A percentile compares a stretch with the other conserved stretches of the same genome.
These are phyloP conservation scores for Bipolaris victoriae DNA, from an alignment of 2,329 filamentous ascomycete genomes.

Conservation along the genomic window DNA sequence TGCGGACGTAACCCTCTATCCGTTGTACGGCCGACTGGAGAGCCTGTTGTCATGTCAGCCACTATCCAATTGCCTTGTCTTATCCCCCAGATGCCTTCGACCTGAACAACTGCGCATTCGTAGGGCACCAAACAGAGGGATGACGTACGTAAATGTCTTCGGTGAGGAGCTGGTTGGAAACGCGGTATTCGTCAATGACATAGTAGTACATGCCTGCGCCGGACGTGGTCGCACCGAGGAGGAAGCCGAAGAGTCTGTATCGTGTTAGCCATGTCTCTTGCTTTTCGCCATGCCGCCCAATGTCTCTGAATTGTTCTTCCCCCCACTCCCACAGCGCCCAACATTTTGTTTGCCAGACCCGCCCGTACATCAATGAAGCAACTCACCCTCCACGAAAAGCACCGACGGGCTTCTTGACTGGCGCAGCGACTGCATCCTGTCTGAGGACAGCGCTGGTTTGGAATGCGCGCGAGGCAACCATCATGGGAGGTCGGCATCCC, in stretches of 20 bases:
- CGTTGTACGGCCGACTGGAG: slow-evolving; percentile 86
- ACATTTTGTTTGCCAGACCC: neutral
- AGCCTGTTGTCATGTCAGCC: slow-evolving; percentile 56
- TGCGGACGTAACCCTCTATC: slow-evolving; percentile 81
- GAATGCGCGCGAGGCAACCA: slow-evolving; percentile 43
- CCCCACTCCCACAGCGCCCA: neutral
- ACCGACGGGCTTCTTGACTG: slow-evolving; percentile 70
- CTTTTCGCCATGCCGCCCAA: neutral
- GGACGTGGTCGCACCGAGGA: slow-evolving; percentile 80
- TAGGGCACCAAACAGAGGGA: neutral
- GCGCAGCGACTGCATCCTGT: slow-evolving; percentile 46
- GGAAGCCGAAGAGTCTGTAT: slow-evolving; percentile 84
- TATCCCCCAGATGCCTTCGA: neutral
- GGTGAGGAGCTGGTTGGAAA: slow-evolving; percentile 88
- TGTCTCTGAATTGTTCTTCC: neutral
- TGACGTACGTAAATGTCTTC: slow-evolving; percentile 92
- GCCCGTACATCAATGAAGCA: neutral
- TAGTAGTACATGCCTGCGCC: slow-evolving; percentile 89
- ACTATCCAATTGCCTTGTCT: neutral
- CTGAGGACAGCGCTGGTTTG: slow-evolving; percentile 47
- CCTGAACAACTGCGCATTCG: neutral
- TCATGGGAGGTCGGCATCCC: slow-evolving; percentile 25
- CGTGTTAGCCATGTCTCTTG: slow-evolving; percentile 4
- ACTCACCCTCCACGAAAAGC: slow-evolving; percentile 75
- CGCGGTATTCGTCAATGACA: slow-evolving; percentile 89